Conservation (phyloP, 768 basidiomycete species). For the Astraeus odoratus region DNA sequence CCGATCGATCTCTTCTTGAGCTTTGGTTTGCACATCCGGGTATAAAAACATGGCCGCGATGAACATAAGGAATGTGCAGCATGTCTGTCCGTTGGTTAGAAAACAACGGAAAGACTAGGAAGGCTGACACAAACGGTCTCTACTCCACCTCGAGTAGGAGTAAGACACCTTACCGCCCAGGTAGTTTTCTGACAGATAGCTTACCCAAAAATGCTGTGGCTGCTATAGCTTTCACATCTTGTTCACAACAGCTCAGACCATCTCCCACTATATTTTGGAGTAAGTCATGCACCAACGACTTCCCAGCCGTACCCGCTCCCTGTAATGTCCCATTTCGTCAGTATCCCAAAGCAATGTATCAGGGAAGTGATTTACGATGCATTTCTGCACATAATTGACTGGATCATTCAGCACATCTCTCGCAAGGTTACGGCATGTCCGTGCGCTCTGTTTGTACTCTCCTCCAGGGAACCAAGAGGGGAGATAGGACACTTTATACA, state of each 20-base stretch:
- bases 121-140: slow-evolving; percentile 17
- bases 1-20: slow-evolving; percentile 25
- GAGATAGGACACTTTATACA: slow-evolving; percentile 13
- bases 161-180: background rate
- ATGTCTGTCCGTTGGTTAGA: slow-evolving; percentile 7
- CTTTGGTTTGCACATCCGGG: slow-evolving; percentile 26
- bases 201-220: slow-evolving; percentile 17
- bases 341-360: background rate
- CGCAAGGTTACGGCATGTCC: slow-evolving; percentile 15
- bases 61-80: slow-evolving; percentile 17
- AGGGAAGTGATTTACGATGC: slow-evolving; percentile 12
- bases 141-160: slow-evolving; percentile 13
- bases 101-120: too few relatives aligned
- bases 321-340: background rate
- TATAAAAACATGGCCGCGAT: slow-evolving; percentile 28
- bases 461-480: slow-evolving; percentile 31
- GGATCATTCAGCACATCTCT: slow-evolving; percentile 16
- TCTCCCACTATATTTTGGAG: background rate
- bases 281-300: slow-evolving; percentile 18
- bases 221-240: slow-evolving; percentile 18
- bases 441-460: slow-evolving; percentile 14
- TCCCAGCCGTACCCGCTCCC: slow-evolving; percentile 14
- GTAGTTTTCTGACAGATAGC: background rate
- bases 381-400: slow-evolving; percentile 15
- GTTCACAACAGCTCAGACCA: slow-evolving; percentile 3